A percentile compares a stretch with the other conserved stretches of the same genome.
Evolutionary conservation across 768 basidiomycete genomes (phyloP).

Genomic region (Kwoniella heveanensis): DNA sequence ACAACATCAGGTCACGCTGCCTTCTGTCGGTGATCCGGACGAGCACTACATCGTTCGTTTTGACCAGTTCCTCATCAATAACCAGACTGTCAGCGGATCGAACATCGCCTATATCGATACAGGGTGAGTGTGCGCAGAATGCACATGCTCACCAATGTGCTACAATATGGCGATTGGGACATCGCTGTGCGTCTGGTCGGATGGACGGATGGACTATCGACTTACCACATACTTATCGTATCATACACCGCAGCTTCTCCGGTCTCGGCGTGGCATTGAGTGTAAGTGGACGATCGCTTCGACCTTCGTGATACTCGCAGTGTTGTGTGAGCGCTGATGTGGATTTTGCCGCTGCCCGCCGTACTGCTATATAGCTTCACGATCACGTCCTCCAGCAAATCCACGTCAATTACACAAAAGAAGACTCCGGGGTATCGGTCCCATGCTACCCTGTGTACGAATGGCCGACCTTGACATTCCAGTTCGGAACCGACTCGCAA

Average conservation of each 20-base stretch:
- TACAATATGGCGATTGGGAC: too few species aligned
- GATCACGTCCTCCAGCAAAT: not conserved
- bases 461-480: not conserved
- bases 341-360: too few species aligned
- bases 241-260: too few species aligned
- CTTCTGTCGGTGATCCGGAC: conserved; percentile 3
- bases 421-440: not conserved
- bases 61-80: conserved; percentile 5
- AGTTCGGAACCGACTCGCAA: not conserved
- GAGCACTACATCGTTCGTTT: conserved; percentile 11
- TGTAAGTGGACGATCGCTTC: not conserved
- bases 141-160: too few species aligned
- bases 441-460: not conserved
- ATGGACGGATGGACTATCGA: too few species aligned
- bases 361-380: not conserved
- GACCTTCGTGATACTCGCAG: too few species aligned
- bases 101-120: conserved; percentile 1
- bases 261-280: not conserved
- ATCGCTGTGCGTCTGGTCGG: too few species aligned
- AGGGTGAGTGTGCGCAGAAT: conserved; percentile 5
- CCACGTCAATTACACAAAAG: not conserved
- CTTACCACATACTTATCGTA: too few species aligned
- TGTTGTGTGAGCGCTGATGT: too few species aligned
- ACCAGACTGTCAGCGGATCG: not conserved
- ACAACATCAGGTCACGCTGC: not conserved